Conservation (phyloP, 495 filamentous ascomycete species). For the Aspergillus carlsbadensis region DNA sequence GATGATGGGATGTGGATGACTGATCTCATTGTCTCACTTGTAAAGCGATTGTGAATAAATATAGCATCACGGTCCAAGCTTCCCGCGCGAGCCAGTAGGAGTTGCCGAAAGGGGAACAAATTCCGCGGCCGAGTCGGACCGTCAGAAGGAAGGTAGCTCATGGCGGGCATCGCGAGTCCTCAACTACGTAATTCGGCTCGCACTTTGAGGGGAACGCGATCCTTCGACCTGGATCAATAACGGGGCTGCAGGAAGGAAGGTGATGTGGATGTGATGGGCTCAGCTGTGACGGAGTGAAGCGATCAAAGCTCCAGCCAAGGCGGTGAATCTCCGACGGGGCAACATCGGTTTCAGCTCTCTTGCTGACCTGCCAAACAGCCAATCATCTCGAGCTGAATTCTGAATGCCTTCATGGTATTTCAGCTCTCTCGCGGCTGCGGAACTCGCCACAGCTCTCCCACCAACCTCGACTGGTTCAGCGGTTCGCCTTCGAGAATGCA, state of each 20-base stretch:
- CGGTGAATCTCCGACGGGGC: conserved; percentile 1
- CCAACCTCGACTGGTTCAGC: conserved; percentile 14
- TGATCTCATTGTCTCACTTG: background rate
- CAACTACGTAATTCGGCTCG: background rate
- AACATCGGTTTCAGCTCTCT: conserved; percentile 14
- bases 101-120: background rate
- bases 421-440: conserved; percentile 14
- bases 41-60: background rate
- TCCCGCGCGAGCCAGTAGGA: background rate
- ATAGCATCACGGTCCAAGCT: background rate
- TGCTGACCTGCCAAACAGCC: background rate
- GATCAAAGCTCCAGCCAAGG: conserved; percentile 1
- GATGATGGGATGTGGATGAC: background rate
- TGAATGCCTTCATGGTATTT: conserved; percentile 7
- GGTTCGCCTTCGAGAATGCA: conserved; percentile 35
- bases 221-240: conserved; percentile 3
- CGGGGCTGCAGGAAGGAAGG: background rate
- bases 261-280: conserved; percentile 5
- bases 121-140: background rate
- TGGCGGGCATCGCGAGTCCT: background rate
- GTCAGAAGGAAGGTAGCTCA: background rate
- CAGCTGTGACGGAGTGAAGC: background rate
- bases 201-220: background rate
- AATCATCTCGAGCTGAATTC: background rate
- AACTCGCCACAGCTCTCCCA: conserved; percentile 21